A percentile compares a stretch with the other conserved stretches of the same genome.
These are phyloP conservation scores for Logfia minima DNA, from an alignment of 129 eudicot genomes.

Conservation along the genomic window DNA sequence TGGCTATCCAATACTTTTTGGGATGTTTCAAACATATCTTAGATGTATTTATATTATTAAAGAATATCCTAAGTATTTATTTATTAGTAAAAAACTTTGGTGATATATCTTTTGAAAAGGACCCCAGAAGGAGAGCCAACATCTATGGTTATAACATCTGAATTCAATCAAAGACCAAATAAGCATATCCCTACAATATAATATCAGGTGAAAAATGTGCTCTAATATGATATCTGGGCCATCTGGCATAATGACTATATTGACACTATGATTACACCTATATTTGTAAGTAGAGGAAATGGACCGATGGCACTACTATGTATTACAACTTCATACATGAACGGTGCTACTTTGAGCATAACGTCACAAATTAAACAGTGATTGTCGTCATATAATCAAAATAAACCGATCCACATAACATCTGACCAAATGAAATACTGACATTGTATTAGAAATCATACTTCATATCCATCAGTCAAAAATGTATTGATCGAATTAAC, in stretches of 20 bases:
- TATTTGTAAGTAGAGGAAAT: no score
- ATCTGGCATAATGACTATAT: no score
- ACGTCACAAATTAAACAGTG: background rate
- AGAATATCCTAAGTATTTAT: background rate
- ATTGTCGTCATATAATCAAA: background rate
- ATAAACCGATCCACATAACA: background rate
- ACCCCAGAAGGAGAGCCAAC: background rate
- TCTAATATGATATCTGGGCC: background rate
- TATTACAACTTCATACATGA: no score
- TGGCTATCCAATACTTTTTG: slow-evolving; percentile 12
- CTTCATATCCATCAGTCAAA: background rate
- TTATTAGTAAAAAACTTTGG: no score
- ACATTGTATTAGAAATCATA: background rate
- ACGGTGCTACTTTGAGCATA: no score
- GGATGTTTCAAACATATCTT: slow-evolving; percentile 4
- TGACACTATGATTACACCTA: no score
- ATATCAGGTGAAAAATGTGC: background rate
- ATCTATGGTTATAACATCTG: background rate
- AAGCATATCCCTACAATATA: background rate
- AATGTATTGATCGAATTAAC: no score
- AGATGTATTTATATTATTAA: background rate
- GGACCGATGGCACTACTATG: no score
- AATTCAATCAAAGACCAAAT: background rate
- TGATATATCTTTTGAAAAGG: background rate
- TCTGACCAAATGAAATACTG: background rate